A percentile compares a stretch with the other conserved stretches of the same genome.
phyloP scores from a whole-genome alignment of 495 filamentous ascomycete genomes.

The Staphylotrichum longicolle region DNA sequence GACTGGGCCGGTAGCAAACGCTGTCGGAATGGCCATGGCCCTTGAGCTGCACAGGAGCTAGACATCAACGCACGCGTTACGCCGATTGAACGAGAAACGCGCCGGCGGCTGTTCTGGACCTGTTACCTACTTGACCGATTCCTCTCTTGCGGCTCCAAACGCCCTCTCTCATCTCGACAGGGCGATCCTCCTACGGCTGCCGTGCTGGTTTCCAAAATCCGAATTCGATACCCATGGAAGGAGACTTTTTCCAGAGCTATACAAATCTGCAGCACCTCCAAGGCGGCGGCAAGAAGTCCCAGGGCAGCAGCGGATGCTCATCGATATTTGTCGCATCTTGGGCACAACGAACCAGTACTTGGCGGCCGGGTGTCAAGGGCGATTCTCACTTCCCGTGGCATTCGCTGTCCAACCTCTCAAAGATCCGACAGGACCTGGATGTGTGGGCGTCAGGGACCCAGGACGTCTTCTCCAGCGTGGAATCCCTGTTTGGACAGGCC shows the following conservation, averaged over 20 bases:
- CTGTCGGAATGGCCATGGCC: conserved; percentile 76
- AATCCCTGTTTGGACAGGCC: conserved; percentile 69
- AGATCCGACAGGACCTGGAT: conserved; percentile 80
- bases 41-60: conserved; percentile 73
- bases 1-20: conserved; percentile 54
- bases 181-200: conserved; percentile 67
- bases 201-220: conserved; percentile 61
- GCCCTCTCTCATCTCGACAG: conserved; percentile 74
- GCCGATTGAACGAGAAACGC: conserved; percentile 65
- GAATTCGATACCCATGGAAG: conserved; percentile 58
- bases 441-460: conserved; percentile 79
- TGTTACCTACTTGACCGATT: conserved; percentile 83
- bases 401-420: conserved; percentile 75
- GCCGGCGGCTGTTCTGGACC: conserved; percentile 76
- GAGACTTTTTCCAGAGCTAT: conserved; percentile 72
- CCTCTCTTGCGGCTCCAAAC: conserved; percentile 70
- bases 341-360: conserved; percentile 82
- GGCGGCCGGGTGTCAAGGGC: conserved; percentile 79
- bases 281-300: conserved; percentile 62
- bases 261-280: conserved; percentile 67
- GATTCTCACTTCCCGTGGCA: conserved; percentile 91
- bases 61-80: conserved; percentile 56
- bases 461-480: conserved; percentile 71
- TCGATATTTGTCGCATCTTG: conserved; percentile 77
- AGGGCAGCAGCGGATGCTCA: conserved; percentile 70